Base-by-base conservation (phyloP, 1,284 basidiomycete genomes). In the Tranzscheliella williamsii region DNA sequence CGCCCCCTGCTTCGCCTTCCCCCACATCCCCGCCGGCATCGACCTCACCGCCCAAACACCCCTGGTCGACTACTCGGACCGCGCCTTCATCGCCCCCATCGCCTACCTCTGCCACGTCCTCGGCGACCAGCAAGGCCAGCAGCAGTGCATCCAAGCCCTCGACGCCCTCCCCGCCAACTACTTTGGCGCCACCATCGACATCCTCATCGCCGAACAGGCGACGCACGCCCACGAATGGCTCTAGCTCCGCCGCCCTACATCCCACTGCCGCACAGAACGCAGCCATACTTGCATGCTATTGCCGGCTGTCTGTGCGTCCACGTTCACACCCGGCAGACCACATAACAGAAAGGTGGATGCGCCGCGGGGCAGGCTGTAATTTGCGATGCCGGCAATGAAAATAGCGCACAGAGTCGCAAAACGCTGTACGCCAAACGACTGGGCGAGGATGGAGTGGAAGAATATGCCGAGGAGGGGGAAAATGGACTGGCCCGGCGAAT, bases 121-220 rank as follows among this genome's bases (percentile, higher is more conserved):
- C 4, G 56, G 62, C n/a, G 67, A 73, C 33, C 9, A 18, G 2
- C 18, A 41, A 1, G 52, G 55, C 7, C 67, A 72, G 4, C 33
- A 36, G 16, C 33, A 37, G 16, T 67, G 65, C 26, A 31, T 73
- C 0, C 32, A 33, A 9, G 67, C 70, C 2, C 33, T 73, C 13
- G 44, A 48, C 3, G 37, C 49, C 8, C 55, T 66, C 12, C 58
- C 52, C 22, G 5, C 20, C 4, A 39, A 47, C n/a, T 73, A 73
- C 38, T 73, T 73, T 61, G 72, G 72, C 7, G 72, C 72, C 45
- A 58, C 58, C 2, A 73, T 73, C 40, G 72, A 73, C 27, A 16
- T 73, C 1, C 42, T 67, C 29, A 64, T 73, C 35, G 72, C 70
- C 7, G 58, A 73, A 38, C 52, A 71, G 36, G 70, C 70, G 12